Evolutionary conservation across 768 basidiomycete species (phyloP), one percentile per base, ranked within the genome.

Genomic region (Tubosaeta sp.): DNA sequence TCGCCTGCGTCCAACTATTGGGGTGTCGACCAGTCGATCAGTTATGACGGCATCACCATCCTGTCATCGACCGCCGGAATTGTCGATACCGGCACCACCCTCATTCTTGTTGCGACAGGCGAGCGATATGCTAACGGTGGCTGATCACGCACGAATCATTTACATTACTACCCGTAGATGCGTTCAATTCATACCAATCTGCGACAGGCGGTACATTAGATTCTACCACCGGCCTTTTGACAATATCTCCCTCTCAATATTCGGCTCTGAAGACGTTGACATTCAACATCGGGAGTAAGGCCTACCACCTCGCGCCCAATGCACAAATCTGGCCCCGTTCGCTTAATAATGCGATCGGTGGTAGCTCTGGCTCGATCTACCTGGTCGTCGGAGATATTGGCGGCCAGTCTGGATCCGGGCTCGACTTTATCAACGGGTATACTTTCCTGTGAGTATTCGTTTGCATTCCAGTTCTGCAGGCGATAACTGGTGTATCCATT

Each of bases 21-120:
- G 67, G 67, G 65, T 6, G 59, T 67, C 38, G 46, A 69, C 27
- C 59, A 66, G 49, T 59, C 57, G n/a, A 57, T 67, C 44, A 46
- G 51, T 5, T 69, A 62, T 38, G 60, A 59, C 13, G 21, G 40
- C 13, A 46, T 39, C 18, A 57, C 55, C 18, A 59, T 68, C 44
- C 32, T 66, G 34, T 47, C 46, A 18, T 8, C n/a, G 11, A 47
- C 46, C 9, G 46, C 46, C 6, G 46, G 36, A 4, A 38, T 47
- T 21, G 35, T 38, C 18, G 46, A 47, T 12, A 47, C 46, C 5
- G 46, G 46, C 12, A 47, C 46, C 18, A 47, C 46, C 46, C 27
- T 39, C 13, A 21, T 47, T 11, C 27, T 38, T 13, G 21, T 47
- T 25, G 46, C 46, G 11, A 38, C 46, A 6, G 27, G 46, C 38